Percentiles rank a stretch among this genome's conserved stretches.
Evolutionary conservation across 2,329 filamentous ascomycete species (phyloP).

Genomic region (Fusarium ambrosium): DNA sequence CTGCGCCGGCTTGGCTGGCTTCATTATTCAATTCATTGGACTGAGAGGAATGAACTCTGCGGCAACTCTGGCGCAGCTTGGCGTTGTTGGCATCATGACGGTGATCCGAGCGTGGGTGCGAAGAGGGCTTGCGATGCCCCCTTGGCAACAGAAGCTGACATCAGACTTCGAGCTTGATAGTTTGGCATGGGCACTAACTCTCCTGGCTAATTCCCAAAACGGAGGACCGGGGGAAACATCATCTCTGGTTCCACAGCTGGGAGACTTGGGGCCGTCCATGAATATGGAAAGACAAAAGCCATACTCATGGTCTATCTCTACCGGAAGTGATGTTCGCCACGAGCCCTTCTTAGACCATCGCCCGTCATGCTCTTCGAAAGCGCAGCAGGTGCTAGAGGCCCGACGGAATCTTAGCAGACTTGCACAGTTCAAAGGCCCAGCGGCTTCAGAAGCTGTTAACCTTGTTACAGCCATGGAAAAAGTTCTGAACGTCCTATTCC

Average conservation of each 20-base stretch:
- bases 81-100: background rate
- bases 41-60: slow-evolving; percentile 15
- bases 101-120: background rate
- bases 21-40: slow-evolving; percentile 15
- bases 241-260: background rate
- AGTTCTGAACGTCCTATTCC: background rate
- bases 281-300: too few species aligned
- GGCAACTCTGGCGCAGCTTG: slow-evolving; percentile 7
- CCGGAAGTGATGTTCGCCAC: too few species aligned
- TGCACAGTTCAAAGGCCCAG: background rate
- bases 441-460: background rate
- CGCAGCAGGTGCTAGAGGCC: background rate
- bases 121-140: background rate
- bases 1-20: background rate
- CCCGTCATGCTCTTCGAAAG: too few species aligned
- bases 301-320: too few species aligned
- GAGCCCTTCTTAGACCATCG: too few species aligned
- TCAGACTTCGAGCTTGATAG: slow-evolving; percentile 3
- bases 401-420: background rate
- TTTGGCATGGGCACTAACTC: background rate
- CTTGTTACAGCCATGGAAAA: slow-evolving; percentile 3
- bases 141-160: background rate
- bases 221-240: background rate
- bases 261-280: too few species aligned
- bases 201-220: too few species aligned